Evolutionary conservation across 2,329 filamentous ascomycete genomes (phyloP), one percentile per base, ranked within the genome.

Genomic region (Lachnum nothofagi): DNA sequence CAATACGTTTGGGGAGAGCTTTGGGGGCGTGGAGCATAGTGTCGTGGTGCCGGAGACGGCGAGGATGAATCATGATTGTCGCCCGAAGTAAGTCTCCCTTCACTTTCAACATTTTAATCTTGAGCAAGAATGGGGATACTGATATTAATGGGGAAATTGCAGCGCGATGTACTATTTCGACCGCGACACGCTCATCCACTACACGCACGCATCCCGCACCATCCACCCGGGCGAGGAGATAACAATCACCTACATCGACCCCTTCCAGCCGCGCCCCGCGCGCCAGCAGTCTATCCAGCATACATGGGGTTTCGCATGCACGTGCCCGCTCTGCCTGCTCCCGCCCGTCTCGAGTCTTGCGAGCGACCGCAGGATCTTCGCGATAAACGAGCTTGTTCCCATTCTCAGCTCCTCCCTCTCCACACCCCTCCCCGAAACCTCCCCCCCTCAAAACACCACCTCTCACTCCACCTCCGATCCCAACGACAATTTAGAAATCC

Each of bases 21-120:
- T 60, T 34, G 38, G 34, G 1, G 42, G 47, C 3, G 47, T 44
- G 38, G 49, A 48, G 23, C 45, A 47, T 42, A 51, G 40, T 44
- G 29, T 51, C 27, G 22, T 43, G 7, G 34, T 43, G 19, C 44
- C 45, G 17, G 42, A 51, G 42, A 39, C 45, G 19, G 45, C 49
- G 22, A 46, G 69, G 3, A 52, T 71, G 44, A 71, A 71, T 52
- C 69, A 71, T 48, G 67, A 68, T 43, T 71, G 68, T 46, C 58
- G 61, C 7, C 67, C 68, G 5, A 70, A 70, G 48, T 63, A 58
- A 40, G 63, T 61, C 20, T 19, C 42, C 27, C 8, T 14, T 27
- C 34, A 14, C 16, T n/a, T n/a, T 37, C 16, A 14, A 16, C n/a
- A n/a, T n/a, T n/a, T n/a, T n/a, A n/a, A n/a, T n/a, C n/a, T n/a